These are phyloP conservation scores for Aurantiochytrium sp. DNA, from an alignment of 108 stramenopile species.

Conservation along the genomic window DNA sequence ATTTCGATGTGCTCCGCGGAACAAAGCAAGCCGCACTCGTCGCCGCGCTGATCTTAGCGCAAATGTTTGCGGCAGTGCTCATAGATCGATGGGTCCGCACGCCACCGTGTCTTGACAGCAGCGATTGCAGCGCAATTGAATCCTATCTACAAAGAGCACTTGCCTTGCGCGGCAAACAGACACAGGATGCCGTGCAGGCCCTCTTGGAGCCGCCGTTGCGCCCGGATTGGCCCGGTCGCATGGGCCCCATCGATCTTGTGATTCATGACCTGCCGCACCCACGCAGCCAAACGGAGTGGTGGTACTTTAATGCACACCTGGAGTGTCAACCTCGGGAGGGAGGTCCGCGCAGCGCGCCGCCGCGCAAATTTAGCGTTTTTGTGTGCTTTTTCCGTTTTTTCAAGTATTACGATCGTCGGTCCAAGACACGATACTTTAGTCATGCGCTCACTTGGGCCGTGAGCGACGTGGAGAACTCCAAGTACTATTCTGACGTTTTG, in stretches of 20 bases:
- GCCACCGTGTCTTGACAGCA: background rate
- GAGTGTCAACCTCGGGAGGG: background rate
- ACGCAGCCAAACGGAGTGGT: constrained; percentile 18
- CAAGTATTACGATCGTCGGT: background rate
- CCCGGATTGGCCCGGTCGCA: constrained; percentile 14
- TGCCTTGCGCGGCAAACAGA: background rate
- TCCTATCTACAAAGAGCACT: background rate
- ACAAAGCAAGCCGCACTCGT: too few relatives aligned
- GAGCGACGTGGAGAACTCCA: background rate
- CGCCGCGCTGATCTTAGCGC: too few relatives aligned
- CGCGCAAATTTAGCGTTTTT: background rate
- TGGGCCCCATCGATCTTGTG: constrained; percentile 20
- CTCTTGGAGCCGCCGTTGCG: background rate
- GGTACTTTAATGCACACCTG: constrained; percentile 19
- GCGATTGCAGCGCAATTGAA: background rate
- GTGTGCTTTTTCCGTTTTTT: constrained; percentile 14
- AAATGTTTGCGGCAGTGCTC: too few relatives aligned
- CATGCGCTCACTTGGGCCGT: background rate
- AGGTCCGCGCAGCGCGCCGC: background rate
- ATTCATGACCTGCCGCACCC: constrained; percentile 22
- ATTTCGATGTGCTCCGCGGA: too few relatives aligned
- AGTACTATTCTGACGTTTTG: background rate
- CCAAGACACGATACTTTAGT: background rate
- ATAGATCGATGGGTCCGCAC: too few relatives aligned
- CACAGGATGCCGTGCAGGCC: background rate